These are phyloP conservation scores for Teunomyces aglyptinius DNA, from an alignment of 805 yeast species.

Conservation along the genomic window DNA sequence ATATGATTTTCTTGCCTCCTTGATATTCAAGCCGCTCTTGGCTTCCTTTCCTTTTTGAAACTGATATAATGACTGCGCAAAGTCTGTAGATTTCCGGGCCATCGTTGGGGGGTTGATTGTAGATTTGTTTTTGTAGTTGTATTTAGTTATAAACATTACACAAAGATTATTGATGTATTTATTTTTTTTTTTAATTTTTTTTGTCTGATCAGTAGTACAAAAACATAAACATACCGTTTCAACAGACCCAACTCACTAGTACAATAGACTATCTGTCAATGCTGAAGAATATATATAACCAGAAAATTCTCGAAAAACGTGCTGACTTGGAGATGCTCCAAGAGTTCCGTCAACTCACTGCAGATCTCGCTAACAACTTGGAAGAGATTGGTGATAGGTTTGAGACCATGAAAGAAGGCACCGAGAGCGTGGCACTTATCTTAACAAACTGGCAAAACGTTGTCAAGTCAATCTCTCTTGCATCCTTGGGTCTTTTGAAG, in stretches of 20 bases:
- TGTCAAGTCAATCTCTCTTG: slow-evolving; percentile 58
- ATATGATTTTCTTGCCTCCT: not conserved
- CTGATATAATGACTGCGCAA: slow-evolving; percentile 13
- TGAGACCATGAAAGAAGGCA: slow-evolving; percentile 51
- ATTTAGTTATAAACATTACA: not conserved
- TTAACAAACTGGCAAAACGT: slow-evolving; percentile 67
- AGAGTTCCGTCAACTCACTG: slow-evolving; percentile 48
- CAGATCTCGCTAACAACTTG: slow-evolving; percentile 44
- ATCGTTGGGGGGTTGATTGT: not conserved
- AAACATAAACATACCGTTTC: not conserved
- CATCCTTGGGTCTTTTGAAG: slow-evolving; percentile 49
- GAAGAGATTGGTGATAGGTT: slow-evolving; percentile 49
- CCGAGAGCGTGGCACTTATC: slow-evolving; percentile 57
- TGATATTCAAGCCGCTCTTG: slow-evolving; percentile 1
- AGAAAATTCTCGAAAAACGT: slow-evolving; percentile 43
- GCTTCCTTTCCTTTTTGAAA: slow-evolving; percentile 8
- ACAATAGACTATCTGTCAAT: not conserved
- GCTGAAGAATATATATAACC: slow-evolving; percentile 15
- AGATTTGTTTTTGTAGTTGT: not conserved
- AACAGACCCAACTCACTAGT: not conserved
- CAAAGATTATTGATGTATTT: not conserved
- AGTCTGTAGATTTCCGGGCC: slow-evolving; percentile 16
- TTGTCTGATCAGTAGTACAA: not conserved
- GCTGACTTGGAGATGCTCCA: slow-evolving; percentile 51
- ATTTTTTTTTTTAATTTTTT: not conserved